Base-by-base conservation (phyloP, 768 basidiomycete genomes). In the Lentinula boryana region DNA sequence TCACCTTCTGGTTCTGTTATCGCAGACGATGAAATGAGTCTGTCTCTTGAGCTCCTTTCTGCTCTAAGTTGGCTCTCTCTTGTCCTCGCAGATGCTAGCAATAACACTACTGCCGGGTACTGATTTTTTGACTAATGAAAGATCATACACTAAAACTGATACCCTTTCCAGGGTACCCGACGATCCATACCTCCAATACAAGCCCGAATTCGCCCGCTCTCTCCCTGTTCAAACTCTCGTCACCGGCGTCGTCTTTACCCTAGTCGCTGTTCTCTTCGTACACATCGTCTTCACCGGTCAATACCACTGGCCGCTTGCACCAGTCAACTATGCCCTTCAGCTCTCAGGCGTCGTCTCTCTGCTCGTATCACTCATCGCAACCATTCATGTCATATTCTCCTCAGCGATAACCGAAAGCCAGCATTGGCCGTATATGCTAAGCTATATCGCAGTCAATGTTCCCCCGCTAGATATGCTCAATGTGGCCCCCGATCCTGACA, bases 211-310 rank as follows among this genome's bases (percentile, higher is more conserved):
- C 68, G 87, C 88, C 5, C 87, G 88, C 63, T 95, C 95, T 0
- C 83, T 98, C 15, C 95, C 96, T 2, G 83, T 96, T 0, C 97
- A 99, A 68, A 84, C 98, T 55, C 81, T 97, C 62, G 75, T 96
- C 56, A 87, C 85, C 1, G 93, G 93, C 50, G 83, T 97, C 63
- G 84, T 93, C 5, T 76, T 96, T 63, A 91, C 96, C 9, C 84
- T 98, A 62, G 83, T 91, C 49, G 78, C 82, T 49, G 88, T 96
- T 18, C 86, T 99, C 46, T 80, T 97, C 66, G 85, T 97, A 60
- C 95, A 98, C 66, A 86, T 99, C 65, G 72, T 94, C 62, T 97
- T 99, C 76, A 98, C 97, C 4, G 90, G 89, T 0, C 93, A 96
- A 70, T 98, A 96, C 65, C 97, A 99, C 72, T 92, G 90, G 83